These are phyloP conservation scores for Arthrobotrys megalospora DNA, from an alignment of 2,329 filamentous ascomycete genomes.

Conservation along the genomic window DNA sequence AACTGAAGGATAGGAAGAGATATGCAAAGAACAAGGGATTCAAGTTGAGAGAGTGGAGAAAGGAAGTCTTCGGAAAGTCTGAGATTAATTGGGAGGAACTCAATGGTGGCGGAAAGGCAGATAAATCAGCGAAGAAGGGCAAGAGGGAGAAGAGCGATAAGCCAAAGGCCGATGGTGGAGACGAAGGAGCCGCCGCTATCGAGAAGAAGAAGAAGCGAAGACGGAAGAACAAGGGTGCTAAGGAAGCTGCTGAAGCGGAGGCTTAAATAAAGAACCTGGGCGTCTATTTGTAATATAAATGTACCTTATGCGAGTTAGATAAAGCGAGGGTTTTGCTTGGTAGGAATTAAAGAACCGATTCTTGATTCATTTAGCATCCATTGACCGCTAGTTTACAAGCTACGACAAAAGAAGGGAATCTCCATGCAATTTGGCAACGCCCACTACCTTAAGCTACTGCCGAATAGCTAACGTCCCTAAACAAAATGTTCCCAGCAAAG, in stretches of 20 bases:
- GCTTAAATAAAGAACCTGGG: conserved; percentile 3
- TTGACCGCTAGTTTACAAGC: conserved; percentile 19
- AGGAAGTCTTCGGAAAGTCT: conserved; percentile 75
- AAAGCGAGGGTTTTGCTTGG: not conserved
- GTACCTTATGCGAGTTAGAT: not conserved
- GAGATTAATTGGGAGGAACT: conserved; percentile 60
- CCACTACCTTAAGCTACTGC: not conserved
- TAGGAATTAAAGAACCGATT: not conserved
- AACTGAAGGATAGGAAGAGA: conserved; percentile 87
- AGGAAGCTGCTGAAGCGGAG: conserved; percentile 29
- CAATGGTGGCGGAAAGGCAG: conserved; percentile 54
- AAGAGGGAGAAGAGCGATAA: conserved; percentile 64
- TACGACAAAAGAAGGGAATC: not conserved
- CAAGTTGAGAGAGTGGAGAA: conserved; percentile 83
- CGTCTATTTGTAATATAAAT: conserved; percentile 9
- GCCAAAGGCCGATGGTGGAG: conserved; percentile 64
- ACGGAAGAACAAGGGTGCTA: conserved; percentile 66
- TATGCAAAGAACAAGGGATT: conserved; percentile 89
- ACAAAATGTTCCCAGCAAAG: not conserved
- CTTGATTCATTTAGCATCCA: not conserved
- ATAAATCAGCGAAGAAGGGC: conserved; percentile 64
- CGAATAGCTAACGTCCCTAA: not conserved
- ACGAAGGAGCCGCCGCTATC: conserved; percentile 51
- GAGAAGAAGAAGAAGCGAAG: conserved; percentile 67
- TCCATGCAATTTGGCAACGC: conserved; percentile 14